Conservation (phyloP, 345 rosid genomes). For the Bruguiera sexangula region DNA sequence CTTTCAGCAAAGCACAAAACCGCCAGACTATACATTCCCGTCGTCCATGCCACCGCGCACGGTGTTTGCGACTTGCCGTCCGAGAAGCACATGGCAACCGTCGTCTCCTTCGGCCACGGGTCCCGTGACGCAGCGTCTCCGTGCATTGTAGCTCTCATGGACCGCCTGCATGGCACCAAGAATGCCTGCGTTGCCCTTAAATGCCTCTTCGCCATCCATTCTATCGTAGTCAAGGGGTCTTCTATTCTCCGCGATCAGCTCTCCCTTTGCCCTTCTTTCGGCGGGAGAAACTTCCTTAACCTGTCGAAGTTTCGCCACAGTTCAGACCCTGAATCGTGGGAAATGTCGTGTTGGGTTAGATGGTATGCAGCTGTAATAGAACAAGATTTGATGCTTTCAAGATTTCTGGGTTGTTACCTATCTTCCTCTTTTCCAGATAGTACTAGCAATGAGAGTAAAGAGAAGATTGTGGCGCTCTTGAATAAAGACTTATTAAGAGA, state of each 20-base stretch:
- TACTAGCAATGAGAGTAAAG: constrained; percentile 2
- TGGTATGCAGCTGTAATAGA: constrained; percentile 55
- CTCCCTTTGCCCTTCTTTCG: constrained; percentile 33
- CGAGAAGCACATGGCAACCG: constrained; percentile 30
- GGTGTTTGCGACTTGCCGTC: constrained; percentile 30
- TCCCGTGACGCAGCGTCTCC: constrained; percentile 28
- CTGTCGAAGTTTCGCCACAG: constrained; percentile 35
- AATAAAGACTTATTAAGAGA: constrained; percentile 37
- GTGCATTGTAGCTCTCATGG: constrained; percentile 43
- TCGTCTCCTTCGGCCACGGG: constrained; percentile 32
- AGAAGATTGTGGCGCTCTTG: constrained; percentile 7
- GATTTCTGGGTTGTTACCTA: constrained; percentile 33
- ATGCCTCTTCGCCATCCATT: constrained; percentile 46
- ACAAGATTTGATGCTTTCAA: constrained; percentile 36
- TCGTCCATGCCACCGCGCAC: constrained; percentile 55
- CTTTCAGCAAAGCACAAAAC: constrained; percentile 28
- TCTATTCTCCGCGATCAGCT: constrained; percentile 41
- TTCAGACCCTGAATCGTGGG: constrained; percentile 32
- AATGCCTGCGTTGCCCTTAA: constrained; percentile 51
- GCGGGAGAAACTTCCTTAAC: constrained; percentile 47
- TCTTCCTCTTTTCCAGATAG: constrained; percentile 4
- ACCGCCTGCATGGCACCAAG: constrained; percentile 38
- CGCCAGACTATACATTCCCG: constrained; percentile 19
- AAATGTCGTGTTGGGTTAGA: constrained; percentile 50
- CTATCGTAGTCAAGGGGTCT: constrained; percentile 36